Conservation (phyloP, 768 basidiomycete genomes). For the Boletus eberwhitei region DNA sequence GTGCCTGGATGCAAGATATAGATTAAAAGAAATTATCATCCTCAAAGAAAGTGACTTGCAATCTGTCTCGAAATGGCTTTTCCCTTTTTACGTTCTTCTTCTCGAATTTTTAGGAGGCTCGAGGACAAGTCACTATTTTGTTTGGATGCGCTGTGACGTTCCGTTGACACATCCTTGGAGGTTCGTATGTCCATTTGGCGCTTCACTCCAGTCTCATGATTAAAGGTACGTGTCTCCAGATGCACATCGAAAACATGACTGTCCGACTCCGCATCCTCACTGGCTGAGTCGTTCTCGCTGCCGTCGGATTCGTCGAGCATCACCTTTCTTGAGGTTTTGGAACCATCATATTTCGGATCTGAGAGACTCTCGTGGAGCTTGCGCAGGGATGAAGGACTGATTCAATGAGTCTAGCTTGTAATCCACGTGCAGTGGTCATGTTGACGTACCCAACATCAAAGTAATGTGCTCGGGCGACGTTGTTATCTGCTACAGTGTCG, state of each 20-base stretch:
- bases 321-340: conserved; percentile 58
- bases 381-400: conserved; percentile 67
- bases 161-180: conserved; percentile 18
- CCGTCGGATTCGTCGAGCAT: conserved; percentile 40
- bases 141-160: background rate
- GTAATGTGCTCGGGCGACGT: conserved; percentile 69
- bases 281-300: conserved; percentile 4
- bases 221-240: conserved; percentile 1
- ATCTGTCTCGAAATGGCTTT: conserved; percentile 80
- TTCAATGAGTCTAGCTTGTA: conserved; percentile 1
- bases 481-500: conserved; percentile 29
- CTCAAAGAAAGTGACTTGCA: conserved; percentile 43
- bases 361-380: conserved; percentile 60
- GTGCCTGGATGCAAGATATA: conserved; percentile 41
- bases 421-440: conserved; percentile 20
- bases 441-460: conserved; percentile 69
- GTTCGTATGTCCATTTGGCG: conserved; percentile 6
- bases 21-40: background rate
- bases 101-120: conserved; percentile 54
- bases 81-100: conserved; percentile 78
- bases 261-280: conserved; percentile 18
- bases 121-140: conserved; percentile 45
- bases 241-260: conserved; percentile 18
- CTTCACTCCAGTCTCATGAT: conserved; percentile 13
- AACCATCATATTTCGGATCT: conserved; percentile 78